Percentiles rank a stretch among this genome's conserved stretches.
Conservation (phyloP, 2,329 filamentous ascomycete species). For the Fusarium haematococcum region DNA sequence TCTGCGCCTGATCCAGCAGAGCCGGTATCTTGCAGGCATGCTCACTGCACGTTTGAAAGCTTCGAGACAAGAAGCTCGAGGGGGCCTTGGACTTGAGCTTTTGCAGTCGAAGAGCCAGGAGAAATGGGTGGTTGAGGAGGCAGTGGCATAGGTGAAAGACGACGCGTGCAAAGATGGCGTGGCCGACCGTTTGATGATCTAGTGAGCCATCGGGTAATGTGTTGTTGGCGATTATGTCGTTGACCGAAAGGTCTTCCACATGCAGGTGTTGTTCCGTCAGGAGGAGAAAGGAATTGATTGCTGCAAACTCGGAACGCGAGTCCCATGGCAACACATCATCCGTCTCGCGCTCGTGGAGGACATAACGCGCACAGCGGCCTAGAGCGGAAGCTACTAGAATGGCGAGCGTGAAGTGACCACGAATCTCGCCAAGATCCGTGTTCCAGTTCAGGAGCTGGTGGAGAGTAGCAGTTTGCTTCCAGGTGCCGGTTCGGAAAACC, state of each 20-base stretch:
- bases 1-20: neutral
- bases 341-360: neutral
- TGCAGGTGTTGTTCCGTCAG: constrained; percentile 7
- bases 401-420: neutral
- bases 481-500: neutral
- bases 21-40: constrained; percentile 6
- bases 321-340: constrained; percentile 17
- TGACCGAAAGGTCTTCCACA: neutral
- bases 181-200: constrained; percentile 5
- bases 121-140: constrained; percentile 63
- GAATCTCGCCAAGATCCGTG: neutral
- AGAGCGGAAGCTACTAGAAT: constrained; percentile 9
- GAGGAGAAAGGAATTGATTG: constrained; percentile 20
- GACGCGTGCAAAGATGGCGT: constrained; percentile 14
- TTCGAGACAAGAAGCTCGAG: constrained; percentile 12
- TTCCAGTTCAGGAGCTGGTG: constrained; percentile 10
- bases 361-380: constrained; percentile 8
- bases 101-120: constrained; percentile 56
- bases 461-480: constrained; percentile 4
- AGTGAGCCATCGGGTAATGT: neutral
- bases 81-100: constrained; percentile 40
- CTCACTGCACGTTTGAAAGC: constrained; percentile 3
- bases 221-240: neutral
- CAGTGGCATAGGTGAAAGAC: constrained; percentile 46
- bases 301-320: constrained; percentile 22